These are phyloP conservation scores for Stevia rebaudiana DNA, from an alignment of 140 eudicot species.

Conservation along the genomic window DNA sequence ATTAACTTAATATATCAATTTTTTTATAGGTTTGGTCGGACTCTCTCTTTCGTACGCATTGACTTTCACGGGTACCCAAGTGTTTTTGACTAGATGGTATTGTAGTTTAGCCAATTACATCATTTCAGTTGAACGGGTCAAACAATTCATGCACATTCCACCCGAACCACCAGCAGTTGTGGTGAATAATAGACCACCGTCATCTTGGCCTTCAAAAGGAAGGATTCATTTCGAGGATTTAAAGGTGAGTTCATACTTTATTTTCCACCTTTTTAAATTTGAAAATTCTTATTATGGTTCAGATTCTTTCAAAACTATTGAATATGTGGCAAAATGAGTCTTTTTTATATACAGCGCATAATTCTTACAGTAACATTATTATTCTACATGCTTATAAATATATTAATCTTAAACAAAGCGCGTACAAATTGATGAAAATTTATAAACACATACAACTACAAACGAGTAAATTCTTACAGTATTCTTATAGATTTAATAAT, in stretches of 20 bases:
- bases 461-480: too few species aligned
- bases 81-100: constrained; percentile 63
- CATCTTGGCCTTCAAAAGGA: constrained; percentile 75
- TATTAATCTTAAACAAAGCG: too few species aligned
- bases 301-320: neutral
- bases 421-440: too few species aligned
- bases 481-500: too few species aligned
- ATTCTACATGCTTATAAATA: too few species aligned
- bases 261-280: neutral
- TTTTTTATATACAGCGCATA: too few species aligned
- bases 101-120: constrained; percentile 58
- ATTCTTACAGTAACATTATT: too few species aligned
- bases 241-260: constrained; percentile 37
- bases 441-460: too few species aligned
- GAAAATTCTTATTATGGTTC: neutral
- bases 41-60: constrained; percentile 83
- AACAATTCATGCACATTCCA: constrained; percentile 70
- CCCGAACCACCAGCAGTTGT: constrained; percentile 71
- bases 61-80: constrained; percentile 50
- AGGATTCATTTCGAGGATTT: constrained; percentile 53
- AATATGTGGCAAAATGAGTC: neutral
- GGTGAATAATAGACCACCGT: constrained; percentile 51
- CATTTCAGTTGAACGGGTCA: constrained; percentile 62
- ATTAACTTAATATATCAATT: neutral
- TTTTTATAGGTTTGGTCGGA: constrained; percentile 65